Conservation (phyloP, 768 basidiomycete species). For the Dioszegia crocea region DNA sequence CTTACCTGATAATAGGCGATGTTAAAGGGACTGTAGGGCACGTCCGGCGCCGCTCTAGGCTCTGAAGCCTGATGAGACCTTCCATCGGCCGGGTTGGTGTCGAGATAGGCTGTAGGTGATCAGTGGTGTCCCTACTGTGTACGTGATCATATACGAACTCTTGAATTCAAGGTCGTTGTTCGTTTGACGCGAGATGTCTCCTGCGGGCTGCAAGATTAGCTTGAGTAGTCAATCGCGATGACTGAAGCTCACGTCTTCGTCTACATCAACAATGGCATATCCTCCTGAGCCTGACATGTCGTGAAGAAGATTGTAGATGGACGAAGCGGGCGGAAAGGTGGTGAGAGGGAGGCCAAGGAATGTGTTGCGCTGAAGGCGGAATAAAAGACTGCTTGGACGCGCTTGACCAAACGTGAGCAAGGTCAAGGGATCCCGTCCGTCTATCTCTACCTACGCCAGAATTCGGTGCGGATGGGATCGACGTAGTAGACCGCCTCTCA, state of each 20-base stretch:
- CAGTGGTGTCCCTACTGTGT: neutral
- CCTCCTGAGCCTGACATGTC: constrained; percentile 25
- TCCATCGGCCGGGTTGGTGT: constrained; percentile 16
- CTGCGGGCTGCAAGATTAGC: constrained; percentile 11
- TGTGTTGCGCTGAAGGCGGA: neutral
- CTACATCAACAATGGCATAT: constrained; percentile 47
- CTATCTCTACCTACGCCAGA: too few species aligned
- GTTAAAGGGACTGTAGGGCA: constrained; percentile 44
- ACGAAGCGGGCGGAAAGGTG: neutral
- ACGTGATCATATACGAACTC: constrained; percentile 21
- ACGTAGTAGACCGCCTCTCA: too few species aligned
- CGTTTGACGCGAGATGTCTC: constrained; percentile 18
- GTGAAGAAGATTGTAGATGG: neutral
- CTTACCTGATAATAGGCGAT: constrained; percentile 49
- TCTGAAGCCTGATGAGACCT: constrained; percentile 9
- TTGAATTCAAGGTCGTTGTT: constrained; percentile 41
- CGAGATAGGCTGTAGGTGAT: constrained; percentile 22
- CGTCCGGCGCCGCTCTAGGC: constrained; percentile 16
- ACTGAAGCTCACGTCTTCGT: constrained; percentile 39
- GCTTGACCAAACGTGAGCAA: too few species aligned
- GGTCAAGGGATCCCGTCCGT: too few species aligned
- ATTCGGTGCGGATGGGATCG: too few species aligned
- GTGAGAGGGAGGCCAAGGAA: neutral
- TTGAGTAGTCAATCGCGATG: neutral
- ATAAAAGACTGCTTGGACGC: too few species aligned